phyloP scores from a whole-genome alignment of 2,329 filamentous ascomycete genomes.

The Zymoseptoria pseudotritici region DNA sequence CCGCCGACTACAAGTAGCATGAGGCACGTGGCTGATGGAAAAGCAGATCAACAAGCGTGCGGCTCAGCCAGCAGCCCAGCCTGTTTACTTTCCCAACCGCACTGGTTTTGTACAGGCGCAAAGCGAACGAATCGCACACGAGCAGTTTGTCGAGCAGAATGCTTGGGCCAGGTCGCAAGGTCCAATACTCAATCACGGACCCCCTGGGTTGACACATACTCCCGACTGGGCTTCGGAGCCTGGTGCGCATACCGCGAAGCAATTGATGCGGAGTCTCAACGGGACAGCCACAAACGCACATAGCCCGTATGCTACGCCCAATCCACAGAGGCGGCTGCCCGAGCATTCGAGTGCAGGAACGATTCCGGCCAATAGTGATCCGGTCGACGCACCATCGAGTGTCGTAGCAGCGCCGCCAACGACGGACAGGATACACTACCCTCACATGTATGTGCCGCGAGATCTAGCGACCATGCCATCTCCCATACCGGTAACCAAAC shows the following conservation, averaged over 20 bases:
- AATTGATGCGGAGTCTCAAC: conserved; percentile 23
- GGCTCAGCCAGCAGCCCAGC: conserved; percentile 14
- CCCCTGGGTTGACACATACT: conserved; percentile 26
- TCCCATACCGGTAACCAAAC: conserved; percentile 23
- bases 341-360: conserved; percentile 23
- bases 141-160: conserved; percentile 81
- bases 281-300: conserved; percentile 10
- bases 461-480: conserved; percentile 10
- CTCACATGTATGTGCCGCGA: background rate
- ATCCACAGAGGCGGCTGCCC: conserved; percentile 20
- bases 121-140: conserved; percentile 36
- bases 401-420: conserved; percentile 24
- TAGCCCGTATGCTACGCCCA: conserved; percentile 26
- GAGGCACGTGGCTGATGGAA: conserved; percentile 4
- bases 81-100: conserved; percentile 19
- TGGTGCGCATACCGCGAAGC: conserved; percentile 12
- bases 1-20: background rate
- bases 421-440: conserved; percentile 14
- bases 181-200: conserved; percentile 49
- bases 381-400: conserved; percentile 26
- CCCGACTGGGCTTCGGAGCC: conserved; percentile 28
- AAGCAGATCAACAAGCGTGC: conserved; percentile 22
- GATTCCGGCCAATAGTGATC: conserved; percentile 21
- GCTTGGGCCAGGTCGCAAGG: conserved; percentile 90
- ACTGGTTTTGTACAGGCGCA: conserved; percentile 15